Conservation (phyloP, 2,329 filamentous ascomycete species). For the Hypoxylon sp. region DNA sequence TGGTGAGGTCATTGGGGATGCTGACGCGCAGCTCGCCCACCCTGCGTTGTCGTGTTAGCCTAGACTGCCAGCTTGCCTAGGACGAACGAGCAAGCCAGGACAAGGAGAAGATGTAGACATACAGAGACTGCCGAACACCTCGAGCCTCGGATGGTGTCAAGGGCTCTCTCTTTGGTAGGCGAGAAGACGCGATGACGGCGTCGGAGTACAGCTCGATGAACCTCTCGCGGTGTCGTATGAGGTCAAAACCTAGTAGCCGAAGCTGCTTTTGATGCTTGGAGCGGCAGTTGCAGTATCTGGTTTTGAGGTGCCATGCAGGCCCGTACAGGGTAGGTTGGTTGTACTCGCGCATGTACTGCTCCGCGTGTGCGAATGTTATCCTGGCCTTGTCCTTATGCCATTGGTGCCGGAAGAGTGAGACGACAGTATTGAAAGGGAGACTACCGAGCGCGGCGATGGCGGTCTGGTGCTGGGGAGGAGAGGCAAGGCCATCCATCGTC, state of each 20-base stretch:
- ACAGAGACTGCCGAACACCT: slow-evolving; percentile 20
- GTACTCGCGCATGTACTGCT: slow-evolving; percentile 33
- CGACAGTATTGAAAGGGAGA: slow-evolving; percentile 36
- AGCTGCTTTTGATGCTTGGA: too few species aligned
- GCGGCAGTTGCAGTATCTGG: too few species aligned
- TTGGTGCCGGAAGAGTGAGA: slow-evolving; percentile 37
- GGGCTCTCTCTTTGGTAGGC: slow-evolving; percentile 25
- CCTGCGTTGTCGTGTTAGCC: slow-evolving; percentile 12
- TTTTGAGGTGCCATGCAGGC: slow-evolving; percentile 20
- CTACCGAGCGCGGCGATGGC: slow-evolving; percentile 36
- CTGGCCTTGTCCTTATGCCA: slow-evolving; percentile 39
- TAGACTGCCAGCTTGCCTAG: neutral
- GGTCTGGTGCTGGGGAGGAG: slow-evolving; percentile 31
- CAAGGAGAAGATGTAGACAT: neutral
- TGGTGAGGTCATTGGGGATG: slow-evolving; percentile 25
- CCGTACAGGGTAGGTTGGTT: slow-evolving; percentile 13
- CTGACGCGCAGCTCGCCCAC: slow-evolving; percentile 25
- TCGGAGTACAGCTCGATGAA: slow-evolving; percentile 27
- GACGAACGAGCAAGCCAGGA: neutral
- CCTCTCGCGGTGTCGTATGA: slow-evolving; percentile 33
- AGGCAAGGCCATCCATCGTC: neutral
- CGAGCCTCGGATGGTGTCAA: slow-evolving; percentile 6
- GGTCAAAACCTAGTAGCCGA: slow-evolving; percentile 15
- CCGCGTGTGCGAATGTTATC: slow-evolving; percentile 40
- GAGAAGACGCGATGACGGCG: slow-evolving; percentile 23